phyloP scores from a whole-genome alignment of 148 eudicot species.

The Dysphania ambrosioides region DNA sequence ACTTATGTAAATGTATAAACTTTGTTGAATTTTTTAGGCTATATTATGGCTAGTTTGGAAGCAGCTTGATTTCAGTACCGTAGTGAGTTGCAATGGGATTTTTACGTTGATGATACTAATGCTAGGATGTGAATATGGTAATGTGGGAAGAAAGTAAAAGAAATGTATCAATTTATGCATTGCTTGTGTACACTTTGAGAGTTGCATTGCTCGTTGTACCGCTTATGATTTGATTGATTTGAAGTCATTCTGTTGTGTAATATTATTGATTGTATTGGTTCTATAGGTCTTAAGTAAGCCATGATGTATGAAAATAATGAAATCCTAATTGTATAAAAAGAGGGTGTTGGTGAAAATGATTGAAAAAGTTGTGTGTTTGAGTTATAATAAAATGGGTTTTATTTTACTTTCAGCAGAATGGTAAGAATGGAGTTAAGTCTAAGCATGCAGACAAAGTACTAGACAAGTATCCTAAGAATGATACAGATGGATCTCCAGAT shows the following conservation, averaged over 20 bases:
- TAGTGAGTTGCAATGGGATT: neutral
- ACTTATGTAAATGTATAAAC: neutral
- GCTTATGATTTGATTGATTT: neutral
- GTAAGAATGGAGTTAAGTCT: slow-evolving; percentile 55
- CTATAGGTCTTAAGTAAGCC: neutral
- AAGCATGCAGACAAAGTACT: slow-evolving; percentile 45
- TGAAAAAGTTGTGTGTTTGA: slow-evolving; percentile 5
- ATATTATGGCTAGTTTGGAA: neutral
- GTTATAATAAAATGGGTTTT: neutral
- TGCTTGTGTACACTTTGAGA: neutral
- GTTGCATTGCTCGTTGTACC: no score
- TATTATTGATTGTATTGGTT: neutral
- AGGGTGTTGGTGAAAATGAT: slow-evolving; percentile 1
- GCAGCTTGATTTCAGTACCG: neutral
- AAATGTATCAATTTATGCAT: no score
- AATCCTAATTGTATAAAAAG: neutral
- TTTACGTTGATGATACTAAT: no score
- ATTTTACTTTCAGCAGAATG: slow-evolving; percentile 33
- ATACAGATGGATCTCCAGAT: slow-evolving; percentile 43
- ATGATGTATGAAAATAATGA: neutral
- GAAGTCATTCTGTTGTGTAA: neutral
- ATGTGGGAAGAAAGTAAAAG: no score
- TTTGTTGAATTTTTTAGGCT: neutral
- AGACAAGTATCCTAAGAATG: slow-evolving; percentile 35
- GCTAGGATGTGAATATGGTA: no score